Evolutionary conservation across 768 basidiomycete genomes (phyloP).

Genomic region (Boletus rubroflammeus): DNA sequence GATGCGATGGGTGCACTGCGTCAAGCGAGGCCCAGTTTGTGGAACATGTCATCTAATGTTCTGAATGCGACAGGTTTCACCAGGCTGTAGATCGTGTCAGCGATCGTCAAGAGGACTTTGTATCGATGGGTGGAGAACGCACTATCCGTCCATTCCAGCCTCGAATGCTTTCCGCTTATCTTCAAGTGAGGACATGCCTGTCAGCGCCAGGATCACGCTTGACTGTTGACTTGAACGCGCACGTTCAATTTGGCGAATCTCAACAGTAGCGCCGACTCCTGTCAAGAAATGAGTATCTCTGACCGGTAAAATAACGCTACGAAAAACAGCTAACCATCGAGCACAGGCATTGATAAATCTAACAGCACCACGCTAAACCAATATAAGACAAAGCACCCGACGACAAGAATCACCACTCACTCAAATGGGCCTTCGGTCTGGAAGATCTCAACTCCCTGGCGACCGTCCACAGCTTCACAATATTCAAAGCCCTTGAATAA

Average conservation of each 20-base stretch:
- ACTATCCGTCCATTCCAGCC: conserved; percentile 96
- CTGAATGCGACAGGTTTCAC: conserved; percentile 97
- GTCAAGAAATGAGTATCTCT: conserved; percentile 1
- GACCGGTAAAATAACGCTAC: neutral
- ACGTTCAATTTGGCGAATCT: conserved; percentile 76
- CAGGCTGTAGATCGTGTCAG: conserved; percentile 45
- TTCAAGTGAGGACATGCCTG: conserved; percentile 90
- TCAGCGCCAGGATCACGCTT: conserved; percentile 78
- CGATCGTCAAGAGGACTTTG: neutral
- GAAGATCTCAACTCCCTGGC: conserved; percentile 77
- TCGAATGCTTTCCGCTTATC: conserved; percentile 90
- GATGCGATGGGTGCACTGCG: conserved; percentile 7
- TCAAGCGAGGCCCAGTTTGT: conserved; percentile 57
- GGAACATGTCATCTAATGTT: conserved; percentile 81
- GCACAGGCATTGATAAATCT: conserved; percentile 91
- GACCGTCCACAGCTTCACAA: conserved; percentile 79
- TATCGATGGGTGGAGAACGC: conserved; percentile 34
- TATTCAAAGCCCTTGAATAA: conserved; percentile 61
- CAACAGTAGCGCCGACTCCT: conserved; percentile 80
- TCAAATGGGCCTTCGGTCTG: conserved; percentile 76
- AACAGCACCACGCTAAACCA: conserved; percentile 69
- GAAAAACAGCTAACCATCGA: conserved; percentile 59
- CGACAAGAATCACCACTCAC: conserved; percentile 42
- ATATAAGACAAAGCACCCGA: neutral
- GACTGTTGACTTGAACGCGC: conserved; percentile 29